Base-by-base conservation (phyloP, 495 filamentous ascomycete genomes). In the Penicillium canescens region DNA sequence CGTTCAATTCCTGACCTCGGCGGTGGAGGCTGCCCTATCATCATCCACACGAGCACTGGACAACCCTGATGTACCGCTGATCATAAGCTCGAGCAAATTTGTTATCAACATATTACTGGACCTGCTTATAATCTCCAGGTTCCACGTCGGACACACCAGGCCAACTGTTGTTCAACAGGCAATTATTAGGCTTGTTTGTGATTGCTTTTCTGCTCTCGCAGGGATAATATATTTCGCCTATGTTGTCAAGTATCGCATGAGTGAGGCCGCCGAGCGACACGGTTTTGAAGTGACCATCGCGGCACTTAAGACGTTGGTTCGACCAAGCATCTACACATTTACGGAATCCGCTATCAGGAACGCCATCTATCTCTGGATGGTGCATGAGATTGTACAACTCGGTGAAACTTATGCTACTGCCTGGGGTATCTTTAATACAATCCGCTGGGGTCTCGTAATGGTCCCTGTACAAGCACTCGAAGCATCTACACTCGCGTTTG, bases 391-490 rank as follows among this genome's bases (percentile, higher is more conserved):
- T 36, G 75, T 91, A 0, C 60, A 76, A 0, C 70, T 90, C 53
- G 85, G 86, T 4, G 59, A 68, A 1, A 76, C 81, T 23, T 90
- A 90, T 66, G 83, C 84, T 2, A 90, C 87, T 3, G 86, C 87
- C 2, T 91, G 86, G 87, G 82, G 85, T 13, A 73, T 90, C 37
- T 90, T 91, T 72, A 88, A 80, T 54, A 89, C 86, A 0, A 89
- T 91, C 54, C 78, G 86, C 13, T 90, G 86, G 87, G 86, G 88
- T 1, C 68, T 91, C 4, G 74, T 90, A 26, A 91, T 89, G 88
- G 86, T 91, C 1, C 86, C 86, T 0, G 86, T 89, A 0, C 79
- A 83, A 50, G 74, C 86, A 0, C 64, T 90, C 9, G 86, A 91
- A 60, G 81, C 82, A 9, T 85, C 86, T 0, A 70, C 83, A 1